These are phyloP conservation scores for Clohesyomyces aquaticus DNA, from an alignment of 495 filamentous ascomycete genomes.

Conservation along the genomic window DNA sequence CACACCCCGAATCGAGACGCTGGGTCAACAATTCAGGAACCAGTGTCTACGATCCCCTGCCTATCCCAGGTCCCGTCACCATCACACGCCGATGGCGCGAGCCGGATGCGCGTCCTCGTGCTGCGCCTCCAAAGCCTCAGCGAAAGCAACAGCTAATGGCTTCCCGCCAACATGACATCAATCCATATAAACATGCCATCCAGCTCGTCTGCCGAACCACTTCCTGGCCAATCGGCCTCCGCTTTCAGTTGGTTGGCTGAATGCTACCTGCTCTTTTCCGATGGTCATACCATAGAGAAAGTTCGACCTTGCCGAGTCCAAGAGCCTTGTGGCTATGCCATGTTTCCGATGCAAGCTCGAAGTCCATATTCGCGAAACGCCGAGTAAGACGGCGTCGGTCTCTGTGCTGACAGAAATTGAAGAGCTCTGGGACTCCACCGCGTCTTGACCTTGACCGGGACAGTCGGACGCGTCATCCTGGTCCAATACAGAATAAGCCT, in stretches of 20 bases:
- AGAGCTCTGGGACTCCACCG: slow-evolving; percentile 46
- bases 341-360: slow-evolving; percentile 61
- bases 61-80: neutral
- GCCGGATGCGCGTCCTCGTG: neutral
- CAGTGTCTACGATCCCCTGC: neutral
- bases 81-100: too few relatives aligned
- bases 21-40: neutral
- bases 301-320: slow-evolving; percentile 64
- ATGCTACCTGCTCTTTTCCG: slow-evolving; percentile 65
- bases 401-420: slow-evolving; percentile 42
- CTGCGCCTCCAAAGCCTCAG: neutral
- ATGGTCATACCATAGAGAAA: slow-evolving; percentile 71
- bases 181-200: slow-evolving; percentile 50
- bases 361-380: slow-evolving; percentile 75
- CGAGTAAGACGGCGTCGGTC: slow-evolving; percentile 57
- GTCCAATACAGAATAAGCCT: slow-evolving; percentile 57
- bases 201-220: slow-evolving; percentile 59
- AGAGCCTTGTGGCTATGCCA: slow-evolving; percentile 64
- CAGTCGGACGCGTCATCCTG: slow-evolving; percentile 34
- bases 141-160: neutral
- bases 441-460: slow-evolving; percentile 23
- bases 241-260: slow-evolving; percentile 77
- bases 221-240: slow-evolving; percentile 63
- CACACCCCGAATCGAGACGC: neutral
- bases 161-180: slow-evolving; percentile 29